Evolutionary conservation across 768 basidiomycete species (phyloP).

Genomic region (Saitozyma podzolica): DNA sequence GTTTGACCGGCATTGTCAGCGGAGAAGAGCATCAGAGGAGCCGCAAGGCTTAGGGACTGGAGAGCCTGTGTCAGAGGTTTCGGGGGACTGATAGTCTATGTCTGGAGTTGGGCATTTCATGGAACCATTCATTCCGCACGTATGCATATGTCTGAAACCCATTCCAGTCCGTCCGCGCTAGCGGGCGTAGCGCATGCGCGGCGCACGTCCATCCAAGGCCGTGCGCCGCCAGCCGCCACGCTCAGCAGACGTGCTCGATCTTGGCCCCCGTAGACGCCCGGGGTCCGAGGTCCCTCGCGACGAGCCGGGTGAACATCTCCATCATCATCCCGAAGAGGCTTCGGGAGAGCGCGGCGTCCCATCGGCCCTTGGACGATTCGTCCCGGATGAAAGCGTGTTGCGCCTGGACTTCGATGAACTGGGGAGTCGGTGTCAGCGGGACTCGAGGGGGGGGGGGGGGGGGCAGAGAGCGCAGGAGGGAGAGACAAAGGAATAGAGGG

Average conservation of each 20-base stretch:
- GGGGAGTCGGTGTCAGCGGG: constrained; percentile 8
- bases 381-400: constrained; percentile 97
- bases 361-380: constrained; percentile 86
- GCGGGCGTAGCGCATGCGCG: neutral
- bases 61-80: neutral
- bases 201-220: neutral
- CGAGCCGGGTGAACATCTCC: constrained; percentile 87
- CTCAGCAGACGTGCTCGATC: constrained; percentile 75
- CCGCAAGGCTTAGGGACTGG: neutral
- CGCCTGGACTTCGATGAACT: constrained; percentile 95
- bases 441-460: neutral
- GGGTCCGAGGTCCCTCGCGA: constrained; percentile 81
- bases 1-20: neutral
- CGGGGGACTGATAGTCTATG: neutral
- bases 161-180: too few relatives aligned
- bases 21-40: neutral
- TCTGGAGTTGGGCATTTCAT: neutral
- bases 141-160: too few relatives aligned
- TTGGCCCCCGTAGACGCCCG: constrained; percentile 56
- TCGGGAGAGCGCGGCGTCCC: constrained; percentile 88
- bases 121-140: neutral
- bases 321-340: constrained; percentile 82
- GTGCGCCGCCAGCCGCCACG: neutral
- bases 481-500: neutral
- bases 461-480: neutral